phyloP scores from a whole-genome alignment of 1,284 basidiomycete species.

The Rhodofomes roseus region DNA sequence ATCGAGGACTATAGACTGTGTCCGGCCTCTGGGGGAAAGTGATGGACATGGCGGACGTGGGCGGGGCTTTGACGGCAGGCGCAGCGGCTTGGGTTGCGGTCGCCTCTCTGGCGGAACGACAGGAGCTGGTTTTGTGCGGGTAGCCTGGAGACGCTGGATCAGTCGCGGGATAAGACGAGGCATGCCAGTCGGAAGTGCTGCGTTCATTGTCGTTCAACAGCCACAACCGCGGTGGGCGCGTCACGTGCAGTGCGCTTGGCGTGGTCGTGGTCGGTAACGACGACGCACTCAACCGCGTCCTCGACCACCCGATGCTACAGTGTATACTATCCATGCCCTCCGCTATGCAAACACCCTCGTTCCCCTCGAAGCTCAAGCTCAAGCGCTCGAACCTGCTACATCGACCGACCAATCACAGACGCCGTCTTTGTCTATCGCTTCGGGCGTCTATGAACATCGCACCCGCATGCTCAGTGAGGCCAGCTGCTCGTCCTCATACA shows the following conservation, averaged over 20 bases:
- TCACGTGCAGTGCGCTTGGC: neutral
- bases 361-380: no score
- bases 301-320: no score
- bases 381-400: no score
- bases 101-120: neutral
- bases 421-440: neutral
- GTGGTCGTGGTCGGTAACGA: no score
- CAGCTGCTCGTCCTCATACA: neutral
- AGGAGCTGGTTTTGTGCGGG: slow-evolving; percentile 7
- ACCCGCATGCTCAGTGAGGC: neutral
- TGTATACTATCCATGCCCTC: no score
- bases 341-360: no score
- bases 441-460: neutral
- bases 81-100: neutral
- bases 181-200: slow-evolving; percentile 35
- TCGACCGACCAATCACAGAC: neutral
- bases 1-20: slow-evolving; percentile 22
- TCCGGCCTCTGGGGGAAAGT: slow-evolving; percentile 16
- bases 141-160: slow-evolving; percentile 36
- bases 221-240: neutral
- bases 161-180: slow-evolving; percentile 66
- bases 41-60: slow-evolving; percentile 18
- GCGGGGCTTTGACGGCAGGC: neutral
- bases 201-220: neutral
- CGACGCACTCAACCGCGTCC: no score